A percentile compares a stretch with the other conserved stretches of the same genome.
Conservation (phyloP, 495 filamentous ascomycete genomes). For the Cladorrhinum samala region DNA sequence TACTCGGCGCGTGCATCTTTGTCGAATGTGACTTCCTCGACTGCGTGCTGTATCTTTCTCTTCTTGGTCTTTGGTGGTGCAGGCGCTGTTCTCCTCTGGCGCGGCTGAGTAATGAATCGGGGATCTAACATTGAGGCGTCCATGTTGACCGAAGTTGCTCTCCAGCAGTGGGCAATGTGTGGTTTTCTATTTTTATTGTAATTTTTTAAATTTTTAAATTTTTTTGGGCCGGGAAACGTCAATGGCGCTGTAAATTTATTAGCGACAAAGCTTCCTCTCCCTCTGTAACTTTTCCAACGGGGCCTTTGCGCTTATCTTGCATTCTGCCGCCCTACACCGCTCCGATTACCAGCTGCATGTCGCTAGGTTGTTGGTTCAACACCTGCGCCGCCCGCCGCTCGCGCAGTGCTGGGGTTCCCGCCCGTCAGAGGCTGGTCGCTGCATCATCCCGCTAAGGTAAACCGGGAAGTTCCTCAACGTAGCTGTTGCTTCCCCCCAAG, state of each 20-base stretch:
- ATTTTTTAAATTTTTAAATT: neutral
- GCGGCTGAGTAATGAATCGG: slow-evolving; percentile 35
- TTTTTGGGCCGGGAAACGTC: neutral
- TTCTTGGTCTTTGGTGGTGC: slow-evolving; percentile 63
- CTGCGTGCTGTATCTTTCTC: slow-evolving; percentile 52
- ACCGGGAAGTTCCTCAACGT: slow-evolving; percentile 8
- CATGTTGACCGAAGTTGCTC: neutral
- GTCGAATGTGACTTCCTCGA: slow-evolving; percentile 84
- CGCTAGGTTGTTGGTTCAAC: neutral
- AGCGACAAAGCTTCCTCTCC: neutral
- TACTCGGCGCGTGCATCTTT: slow-evolving; percentile 68
- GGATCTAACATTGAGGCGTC: neutral
- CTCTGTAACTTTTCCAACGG: neutral
- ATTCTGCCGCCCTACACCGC: slow-evolving; percentile 18
- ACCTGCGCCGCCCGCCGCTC: neutral
- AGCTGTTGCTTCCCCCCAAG: too few relatives aligned
- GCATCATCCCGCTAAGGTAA: neutral
- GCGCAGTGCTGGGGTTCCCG: too few relatives aligned
- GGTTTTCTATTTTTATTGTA: neutral
- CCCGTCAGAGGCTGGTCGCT: neutral
- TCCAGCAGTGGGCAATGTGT: neutral
- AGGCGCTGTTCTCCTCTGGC: slow-evolving; percentile 40
- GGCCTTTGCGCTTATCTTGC: slow-evolving; percentile 8
- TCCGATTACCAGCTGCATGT: neutral
- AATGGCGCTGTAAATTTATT: slow-evolving; percentile 11